These are phyloP conservation scores for Globisporangium viniferum DNA, from an alignment of 352 stramenopile genomes.

Conservation along the genomic window DNA sequence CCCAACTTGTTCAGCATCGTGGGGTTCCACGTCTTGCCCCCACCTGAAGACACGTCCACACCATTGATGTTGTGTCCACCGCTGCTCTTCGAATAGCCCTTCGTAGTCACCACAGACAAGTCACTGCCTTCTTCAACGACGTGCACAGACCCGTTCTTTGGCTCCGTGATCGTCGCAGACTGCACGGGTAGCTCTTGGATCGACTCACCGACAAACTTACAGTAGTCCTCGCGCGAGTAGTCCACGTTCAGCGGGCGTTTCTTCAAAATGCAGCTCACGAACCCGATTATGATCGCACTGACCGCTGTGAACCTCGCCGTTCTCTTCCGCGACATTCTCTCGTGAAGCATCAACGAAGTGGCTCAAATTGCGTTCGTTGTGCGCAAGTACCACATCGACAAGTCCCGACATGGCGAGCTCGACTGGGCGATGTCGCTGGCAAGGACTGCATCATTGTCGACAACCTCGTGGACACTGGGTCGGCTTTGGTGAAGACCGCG, in stretches of 20 bases:
- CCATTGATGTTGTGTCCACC: conserved; percentile 94
- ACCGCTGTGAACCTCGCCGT: too few relatives aligned
- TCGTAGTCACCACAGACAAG: conserved; percentile 81
- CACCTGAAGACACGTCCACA: conserved; percentile 94
- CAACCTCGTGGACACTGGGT: too few relatives aligned
- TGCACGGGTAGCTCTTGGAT: conserved; percentile 92
- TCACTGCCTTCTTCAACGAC: conserved; percentile 54
- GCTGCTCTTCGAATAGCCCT: conserved; percentile 93
- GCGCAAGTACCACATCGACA: too few relatives aligned
- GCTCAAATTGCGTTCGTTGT: too few relatives aligned
- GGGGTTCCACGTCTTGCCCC: conserved; percentile 90
- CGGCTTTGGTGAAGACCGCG: too few relatives aligned
- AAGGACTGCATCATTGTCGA: too few relatives aligned
- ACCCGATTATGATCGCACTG: too few relatives aligned
- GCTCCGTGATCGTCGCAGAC: conserved; percentile 83
- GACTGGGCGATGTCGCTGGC: too few relatives aligned
- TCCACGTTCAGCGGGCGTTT: conserved; percentile 79
- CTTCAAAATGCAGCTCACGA: too few relatives aligned
- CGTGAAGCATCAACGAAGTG: too few relatives aligned
- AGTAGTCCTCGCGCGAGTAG: conserved; percentile 82
- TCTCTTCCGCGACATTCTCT: too few relatives aligned
- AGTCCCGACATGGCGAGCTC: too few relatives aligned
- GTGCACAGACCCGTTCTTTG: conserved; percentile 51
- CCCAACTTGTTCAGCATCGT: conserved; percentile 86
- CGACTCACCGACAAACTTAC: conserved; percentile 80